A percentile compares a stretch with the other conserved stretches of the same genome.
Evolutionary conservation across 2,329 filamentous ascomycete species (phyloP).

Genomic region (Blumeria graminis): DNA sequence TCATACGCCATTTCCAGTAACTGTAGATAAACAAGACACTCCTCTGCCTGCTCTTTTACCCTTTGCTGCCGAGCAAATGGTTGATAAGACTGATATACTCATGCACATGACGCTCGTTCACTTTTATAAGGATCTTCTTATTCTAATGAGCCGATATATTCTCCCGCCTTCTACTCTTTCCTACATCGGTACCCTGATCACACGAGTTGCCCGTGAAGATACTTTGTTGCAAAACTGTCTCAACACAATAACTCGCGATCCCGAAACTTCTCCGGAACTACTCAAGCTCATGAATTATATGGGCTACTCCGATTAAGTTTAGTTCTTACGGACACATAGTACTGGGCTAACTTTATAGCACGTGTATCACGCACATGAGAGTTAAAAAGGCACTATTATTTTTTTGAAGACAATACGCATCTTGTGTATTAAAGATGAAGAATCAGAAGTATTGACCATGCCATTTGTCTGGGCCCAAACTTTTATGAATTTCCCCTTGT

Average conservation of each 20-base stretch:
- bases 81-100: slow-evolving; percentile 15
- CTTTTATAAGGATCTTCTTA: slow-evolving; percentile 14
- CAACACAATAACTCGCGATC: slow-evolving; percentile 6
- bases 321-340: no score
- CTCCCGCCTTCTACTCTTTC: slow-evolving; percentile 10
- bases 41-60: slow-evolving; percentile 11
- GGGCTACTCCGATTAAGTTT: no score
- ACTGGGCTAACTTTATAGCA: no score
- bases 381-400: no score
- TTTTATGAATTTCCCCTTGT: no score
- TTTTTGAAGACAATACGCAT: no score
- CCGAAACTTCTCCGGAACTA: background rate
- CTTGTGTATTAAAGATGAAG: no score
- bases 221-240: slow-evolving; percentile 11
- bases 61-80: slow-evolving; percentile 14
- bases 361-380: no score
- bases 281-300: background rate
- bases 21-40: slow-evolving; percentile 9
- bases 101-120: slow-evolving; percentile 16
- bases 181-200: slow-evolving; percentile 10
- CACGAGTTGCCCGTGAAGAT: slow-evolving; percentile 10
- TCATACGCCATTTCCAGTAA: slow-evolving; percentile 11
- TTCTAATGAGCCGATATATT: slow-evolving; percentile 12
- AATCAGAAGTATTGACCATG: no score
- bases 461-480: no score